Evolutionary conservation across 768 basidiomycete genomes (phyloP).

Genomic region (Hortiboletus campestris): DNA sequence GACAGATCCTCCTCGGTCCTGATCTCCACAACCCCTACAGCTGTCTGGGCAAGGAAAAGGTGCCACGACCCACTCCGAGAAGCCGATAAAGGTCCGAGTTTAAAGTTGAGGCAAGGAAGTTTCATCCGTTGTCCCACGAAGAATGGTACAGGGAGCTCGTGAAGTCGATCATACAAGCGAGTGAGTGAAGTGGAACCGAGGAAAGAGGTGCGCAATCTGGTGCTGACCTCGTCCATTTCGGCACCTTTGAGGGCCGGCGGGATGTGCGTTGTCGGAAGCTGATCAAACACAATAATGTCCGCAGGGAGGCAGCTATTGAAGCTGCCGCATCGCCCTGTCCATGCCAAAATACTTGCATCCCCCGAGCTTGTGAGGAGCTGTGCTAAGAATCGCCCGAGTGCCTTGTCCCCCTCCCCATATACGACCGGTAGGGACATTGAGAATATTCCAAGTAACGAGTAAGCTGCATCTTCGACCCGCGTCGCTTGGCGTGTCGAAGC

Average conservation of each 20-base stretch:
- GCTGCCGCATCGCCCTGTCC: conserved; percentile 1
- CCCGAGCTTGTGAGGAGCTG: not conserved
- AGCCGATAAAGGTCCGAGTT: not conserved
- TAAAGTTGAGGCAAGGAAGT: conserved; percentile 9
- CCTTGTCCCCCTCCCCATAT: conserved; percentile 4
- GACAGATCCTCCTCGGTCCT: not conserved
- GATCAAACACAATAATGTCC: not conserved
- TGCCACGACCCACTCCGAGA: not conserved
- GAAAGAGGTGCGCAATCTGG: not conserved
- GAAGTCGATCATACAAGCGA: not conserved
- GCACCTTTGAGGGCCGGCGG: not conserved
- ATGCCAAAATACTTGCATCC: conserved; percentile 6
- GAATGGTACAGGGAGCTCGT: not conserved
- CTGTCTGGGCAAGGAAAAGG: not conserved
- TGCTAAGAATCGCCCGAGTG: conserved; percentile 3
- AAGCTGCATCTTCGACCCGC: not conserved
- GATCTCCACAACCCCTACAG: not conserved
- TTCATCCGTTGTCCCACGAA: not conserved
- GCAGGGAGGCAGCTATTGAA: conserved; percentile 6
- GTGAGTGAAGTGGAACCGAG: no score
- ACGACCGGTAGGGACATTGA: not conserved
- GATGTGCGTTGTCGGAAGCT: not conserved
- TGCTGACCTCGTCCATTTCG: not conserved
- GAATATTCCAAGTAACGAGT: conserved; percentile 1
- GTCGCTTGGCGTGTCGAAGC: not conserved